Base-by-base conservation (phyloP, 306 rosid species). In the Amphicarpaea edgeworthii region DNA sequence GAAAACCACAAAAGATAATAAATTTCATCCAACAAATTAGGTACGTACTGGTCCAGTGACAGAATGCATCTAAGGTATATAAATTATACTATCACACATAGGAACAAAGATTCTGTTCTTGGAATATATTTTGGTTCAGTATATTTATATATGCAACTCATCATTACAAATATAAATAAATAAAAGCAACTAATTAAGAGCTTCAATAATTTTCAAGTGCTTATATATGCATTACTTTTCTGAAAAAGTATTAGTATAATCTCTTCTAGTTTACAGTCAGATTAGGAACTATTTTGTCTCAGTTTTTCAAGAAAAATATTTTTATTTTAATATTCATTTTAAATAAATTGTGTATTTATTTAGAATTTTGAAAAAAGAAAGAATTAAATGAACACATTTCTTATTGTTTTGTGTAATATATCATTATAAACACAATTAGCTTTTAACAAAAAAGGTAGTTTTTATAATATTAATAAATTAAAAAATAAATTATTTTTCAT, bases 101-200 rank as follows among this genome's bases (percentile, higher is more conserved):
- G 30, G 63, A 50, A 37, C 80, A 62, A 10, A 76, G 49, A 55
- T 54, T 77, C 59, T 42, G 41, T 19, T 42, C 3, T 4, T 41
- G n/a, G 10, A 34, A 12, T 75, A 37, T 70, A 34, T 7, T 70
- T 1, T 24, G 26, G 38, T 51, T 50, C 0, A 7, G 19, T 9
- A 9, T 20, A 53, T 53, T 53, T 9, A 53, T 53, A 9, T 1
- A 20, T 17, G 30, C 24, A 53, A 16, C 57, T 50, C 2, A 50
- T 17, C 23, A 16, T 17, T 7, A 49, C 54, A 16, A 7, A 49
- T 30, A 30, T 24, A 30, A 30, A 30, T 2, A 6, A n/a, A 1
- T 11, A 40, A 5, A 23, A 16, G 23, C 23, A 15, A 68, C 19
- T 68, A 9, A 69, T 30, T 69, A 50, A 19, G 4, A 26, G 45